Evolutionary conservation across 1,284 basidiomycete species (phyloP).

Genomic region (Heterobasidion parviporum): DNA sequence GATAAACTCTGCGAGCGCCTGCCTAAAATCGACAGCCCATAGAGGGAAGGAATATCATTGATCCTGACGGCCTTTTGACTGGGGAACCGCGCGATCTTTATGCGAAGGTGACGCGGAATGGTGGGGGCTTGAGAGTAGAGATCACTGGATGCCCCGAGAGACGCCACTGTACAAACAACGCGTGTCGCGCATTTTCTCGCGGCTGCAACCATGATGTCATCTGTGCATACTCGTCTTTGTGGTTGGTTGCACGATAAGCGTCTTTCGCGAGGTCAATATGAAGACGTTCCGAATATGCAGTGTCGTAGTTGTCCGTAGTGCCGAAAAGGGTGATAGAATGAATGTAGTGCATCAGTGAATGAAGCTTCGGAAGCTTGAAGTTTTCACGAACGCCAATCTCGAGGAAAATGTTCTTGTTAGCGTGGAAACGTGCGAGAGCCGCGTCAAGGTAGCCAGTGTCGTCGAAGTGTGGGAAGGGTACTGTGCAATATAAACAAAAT

Average conservation of each 20-base stretch:
- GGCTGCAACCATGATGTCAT: constrained; percentile 28
- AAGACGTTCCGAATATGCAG: too few species aligned
- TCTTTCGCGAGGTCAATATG: too few species aligned
- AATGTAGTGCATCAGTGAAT: too few species aligned
- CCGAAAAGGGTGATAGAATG: too few species aligned
- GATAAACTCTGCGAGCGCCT: neutral
- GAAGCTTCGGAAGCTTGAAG: constrained; percentile 24
- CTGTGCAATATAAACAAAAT: too few species aligned
- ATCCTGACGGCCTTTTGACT: neutral
- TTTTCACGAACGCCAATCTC: constrained; percentile 16
- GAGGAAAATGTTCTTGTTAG: too few species aligned
- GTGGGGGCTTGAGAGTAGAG: neutral
- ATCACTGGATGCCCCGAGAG: neutral
- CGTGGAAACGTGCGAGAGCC: too few species aligned
- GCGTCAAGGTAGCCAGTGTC: too few species aligned
- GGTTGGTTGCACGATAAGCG: constrained; percentile 23
- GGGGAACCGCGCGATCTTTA: neutral
- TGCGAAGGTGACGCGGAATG: neutral
- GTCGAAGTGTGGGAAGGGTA: too few species aligned
- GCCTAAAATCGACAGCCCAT: too few species aligned
- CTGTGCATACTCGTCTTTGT: constrained; percentile 24
- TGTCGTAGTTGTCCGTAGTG: too few species aligned
- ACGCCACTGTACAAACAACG: neutral
- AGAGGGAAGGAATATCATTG: too few species aligned
- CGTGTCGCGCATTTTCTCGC: neutral